Evolutionary conservation across 2,329 filamentous ascomycete species (phyloP).

Genomic region (Colletotrichum sp.): DNA sequence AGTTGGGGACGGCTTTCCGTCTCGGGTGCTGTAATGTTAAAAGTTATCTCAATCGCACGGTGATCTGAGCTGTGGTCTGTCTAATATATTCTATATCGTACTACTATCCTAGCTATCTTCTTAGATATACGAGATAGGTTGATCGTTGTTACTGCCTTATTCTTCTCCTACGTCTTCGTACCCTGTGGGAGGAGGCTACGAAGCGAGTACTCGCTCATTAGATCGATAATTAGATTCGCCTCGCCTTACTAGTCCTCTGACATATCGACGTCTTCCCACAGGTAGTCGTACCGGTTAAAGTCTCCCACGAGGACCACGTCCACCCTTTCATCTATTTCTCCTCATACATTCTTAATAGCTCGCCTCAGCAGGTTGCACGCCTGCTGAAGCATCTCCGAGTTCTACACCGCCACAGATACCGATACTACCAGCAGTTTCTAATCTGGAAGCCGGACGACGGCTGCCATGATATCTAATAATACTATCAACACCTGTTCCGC

Average conservation of each 20-base stretch:
- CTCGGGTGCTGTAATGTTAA: slow-evolving; percentile 23
- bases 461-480: not conserved
- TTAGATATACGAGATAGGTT: slow-evolving; percentile 28
- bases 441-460: not conserved
- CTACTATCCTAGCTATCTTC: slow-evolving; percentile 22
- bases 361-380: not conserved
- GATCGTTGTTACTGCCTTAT: slow-evolving; percentile 25
- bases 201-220: slow-evolving; percentile 37
- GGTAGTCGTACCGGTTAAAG: slow-evolving; percentile 23
- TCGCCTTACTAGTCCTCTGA: slow-evolving; percentile 34
- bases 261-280: slow-evolving; percentile 25
- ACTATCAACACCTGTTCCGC: not conserved
- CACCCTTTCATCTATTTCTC: not conserved
- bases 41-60: slow-evolving; percentile 31
- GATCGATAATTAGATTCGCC: slow-evolving; percentile 37
- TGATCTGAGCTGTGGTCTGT: slow-evolving; percentile 34
- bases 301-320: slow-evolving; percentile 17
- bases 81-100: slow-evolving; percentile 18
- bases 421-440: not conserved
- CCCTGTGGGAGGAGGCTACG: slow-evolving; percentile 32
- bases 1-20: slow-evolving; percentile 3
- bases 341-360: not conserved
- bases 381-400: not conserved
- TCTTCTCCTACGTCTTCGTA: slow-evolving; percentile 36
- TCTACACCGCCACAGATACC: not conserved